Base-by-base conservation (phyloP, 768 basidiomycete genomes). In the Suillus cothurnatus region DNA sequence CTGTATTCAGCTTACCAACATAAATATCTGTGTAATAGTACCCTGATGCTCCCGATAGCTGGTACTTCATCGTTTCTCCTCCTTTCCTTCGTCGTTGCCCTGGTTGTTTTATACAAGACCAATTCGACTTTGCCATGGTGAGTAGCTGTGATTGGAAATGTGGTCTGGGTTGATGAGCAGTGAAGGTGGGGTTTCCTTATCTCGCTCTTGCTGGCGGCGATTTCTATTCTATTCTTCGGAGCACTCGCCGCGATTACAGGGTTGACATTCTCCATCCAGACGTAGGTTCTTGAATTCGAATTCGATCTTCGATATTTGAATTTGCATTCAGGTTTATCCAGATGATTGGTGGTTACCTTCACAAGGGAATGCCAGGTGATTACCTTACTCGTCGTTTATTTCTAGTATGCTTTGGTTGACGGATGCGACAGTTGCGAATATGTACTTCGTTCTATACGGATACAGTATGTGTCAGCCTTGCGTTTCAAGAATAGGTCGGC, bases 151-250 rank as follows among this genome's bases (percentile, higher is more conserved):
- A n/a, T n/a, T n/a, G n/a, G n/a, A n/a, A n/a, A n/a, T n/a, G n/a
- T 31, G 6, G 19, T 58, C 34, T 14, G 43, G 7, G 57, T 32
- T 32, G 56, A 47, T 59, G 12, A 56, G 14, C 28, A 63, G 34
- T 41, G 7, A 32, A 81, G 81, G 82, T 85, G 84, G 84, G 84
- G 84, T 1, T 80, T 83, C 68, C 53, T 83, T 23, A 71, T 84
- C 57, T 71, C 83, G n/a, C 68, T 79, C 45, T 69, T 83, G 32
- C 72, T 86, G 34, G 81, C 80, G 0, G 73, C 78, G 9, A 63
- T 84, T n/a, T 83, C 80, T 8, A 80, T 82, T 62, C 70, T 84
- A 52, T 84, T 84, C 74, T 81, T 83, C 65, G 81, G 81, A 36
- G 73, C 80, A 0, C 67, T 84, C 19, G 79, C 74, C 67, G 82